phyloP scores from a whole-genome alignment of 805 yeast genomes.

The Ogataea pilisensis region DNA sequence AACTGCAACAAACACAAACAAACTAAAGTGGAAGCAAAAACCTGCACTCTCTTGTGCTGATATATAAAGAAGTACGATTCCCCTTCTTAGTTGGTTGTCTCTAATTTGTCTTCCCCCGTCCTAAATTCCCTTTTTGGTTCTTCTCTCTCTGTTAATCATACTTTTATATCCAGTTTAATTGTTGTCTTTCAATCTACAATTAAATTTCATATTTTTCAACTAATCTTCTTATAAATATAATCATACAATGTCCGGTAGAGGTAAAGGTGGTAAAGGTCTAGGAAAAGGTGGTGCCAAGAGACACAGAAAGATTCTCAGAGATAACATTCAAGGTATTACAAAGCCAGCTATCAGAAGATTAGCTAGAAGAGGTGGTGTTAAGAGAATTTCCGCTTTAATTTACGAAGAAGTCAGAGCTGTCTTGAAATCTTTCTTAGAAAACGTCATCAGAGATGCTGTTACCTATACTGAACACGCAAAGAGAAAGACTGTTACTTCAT shows the following conservation, averaged over 20 bases:
- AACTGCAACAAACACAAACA: neutral
- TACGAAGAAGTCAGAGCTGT: conserved; percentile 99
- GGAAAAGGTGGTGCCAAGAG: conserved; percentile 99
- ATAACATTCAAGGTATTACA: conserved; percentile 99
- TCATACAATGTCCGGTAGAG: conserved; percentile 91
- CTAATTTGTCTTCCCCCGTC: neutral
- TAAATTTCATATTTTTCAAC: neutral
- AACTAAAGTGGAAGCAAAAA: too few species aligned
- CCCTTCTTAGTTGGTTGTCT: neutral
- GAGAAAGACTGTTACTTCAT: conserved; percentile 99
- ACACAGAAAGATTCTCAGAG: conserved; percentile 99
- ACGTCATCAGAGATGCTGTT: conserved; percentile 98
- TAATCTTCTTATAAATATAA: conserved; percentile 3
- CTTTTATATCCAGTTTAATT: neutral
- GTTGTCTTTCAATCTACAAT: neutral
- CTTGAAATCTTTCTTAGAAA: conserved; percentile 90
- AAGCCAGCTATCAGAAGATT: conserved; percentile 99
- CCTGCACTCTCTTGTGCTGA: too few species aligned
- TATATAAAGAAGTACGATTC: neutral
- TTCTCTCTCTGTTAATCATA: too few species aligned
- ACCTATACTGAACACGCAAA: conserved; percentile 99
- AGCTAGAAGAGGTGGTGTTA: conserved; percentile 99
- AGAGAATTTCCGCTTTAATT: conserved; percentile 98
- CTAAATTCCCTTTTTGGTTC: too few species aligned
- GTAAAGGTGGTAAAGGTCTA: conserved; percentile 99